These are phyloP conservation scores for Acanthamoeba castellanii DNA, from an alignment of 208 protist species.

Conservation along the genomic window DNA sequence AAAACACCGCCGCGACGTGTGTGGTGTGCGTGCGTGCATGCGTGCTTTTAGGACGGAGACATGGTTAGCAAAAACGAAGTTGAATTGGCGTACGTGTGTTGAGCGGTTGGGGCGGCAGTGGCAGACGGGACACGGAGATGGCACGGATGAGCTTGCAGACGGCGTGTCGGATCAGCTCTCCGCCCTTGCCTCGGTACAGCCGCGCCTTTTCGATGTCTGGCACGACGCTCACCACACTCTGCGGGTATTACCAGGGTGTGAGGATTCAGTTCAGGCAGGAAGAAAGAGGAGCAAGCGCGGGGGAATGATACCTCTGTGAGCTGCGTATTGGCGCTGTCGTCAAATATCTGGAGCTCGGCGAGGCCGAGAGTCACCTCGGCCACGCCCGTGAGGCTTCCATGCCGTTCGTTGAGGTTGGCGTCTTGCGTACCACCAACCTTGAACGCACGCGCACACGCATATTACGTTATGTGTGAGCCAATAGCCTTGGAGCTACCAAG, in stretches of 20 bases:
- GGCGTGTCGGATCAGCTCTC: constrained; percentile 93
- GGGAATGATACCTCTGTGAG: background rate
- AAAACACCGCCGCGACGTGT: too few species aligned
- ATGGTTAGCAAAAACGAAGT: too few species aligned
- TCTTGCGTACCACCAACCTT: background rate
- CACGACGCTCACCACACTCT: constrained; percentile 87
- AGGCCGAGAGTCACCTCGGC: constrained; percentile 92
- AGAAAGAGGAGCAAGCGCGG: too few species aligned
- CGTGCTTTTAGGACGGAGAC: background rate
- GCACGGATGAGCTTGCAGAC: constrained; percentile 93
- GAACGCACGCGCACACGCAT: background rate
- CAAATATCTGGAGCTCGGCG: constrained; percentile 60
- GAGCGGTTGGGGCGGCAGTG: constrained; percentile 86
- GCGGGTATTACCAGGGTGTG: background rate
- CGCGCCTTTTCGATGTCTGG: constrained; percentile 92
- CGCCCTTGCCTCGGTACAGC: constrained; percentile 96
- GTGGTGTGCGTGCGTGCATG: too few species aligned
- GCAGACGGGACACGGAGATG: constrained; percentile 87
- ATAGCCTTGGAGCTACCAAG: too few species aligned
- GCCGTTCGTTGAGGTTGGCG: constrained; percentile 89
- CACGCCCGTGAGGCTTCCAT: constrained; percentile 94
- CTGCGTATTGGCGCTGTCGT: constrained; percentile 18
- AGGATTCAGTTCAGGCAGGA: too few species aligned
- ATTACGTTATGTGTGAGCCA: too few species aligned
- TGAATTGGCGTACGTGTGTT: background rate